Evolutionary conservation across 495 filamentous ascomycete species (phyloP), one percentile per base, ranked within the genome.

Genomic region (Aspergillus cristatus): DNA sequence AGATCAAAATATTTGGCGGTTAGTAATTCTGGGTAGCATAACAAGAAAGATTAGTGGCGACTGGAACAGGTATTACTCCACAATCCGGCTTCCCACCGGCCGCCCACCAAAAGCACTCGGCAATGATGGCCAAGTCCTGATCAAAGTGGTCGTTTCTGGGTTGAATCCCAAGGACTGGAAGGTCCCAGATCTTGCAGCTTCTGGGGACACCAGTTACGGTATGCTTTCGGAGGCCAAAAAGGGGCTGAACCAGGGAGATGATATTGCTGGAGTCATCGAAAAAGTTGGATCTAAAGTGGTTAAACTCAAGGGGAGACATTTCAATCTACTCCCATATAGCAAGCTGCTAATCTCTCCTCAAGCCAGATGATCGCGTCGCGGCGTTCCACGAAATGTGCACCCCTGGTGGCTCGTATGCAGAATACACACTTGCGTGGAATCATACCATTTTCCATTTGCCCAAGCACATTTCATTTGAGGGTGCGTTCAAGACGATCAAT

Each of bases 101-200:
- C n/a, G n/a, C n/a, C n/a, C n/a, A n/a, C n/a, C n/a, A n/a, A n/a
- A n/a, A n/a, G n/a, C n/a, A n/a, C n/a, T n/a, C n/a, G n/a, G n/a
- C n/a, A 38, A 40, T 4, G 40, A 35, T 3, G 11, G 25, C 42
- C 71, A 87, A 39, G 60, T 86, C 18, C 64, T 84, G 10, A 84
- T 79, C 46, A 73, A 74, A 40, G 77, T 84, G 26, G 55, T 80
- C 11, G 71, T 78, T 12, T 68, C 65, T 24, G 78, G 76, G 14
- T 75, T 70, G 14, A 86, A 86, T 50, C 83, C 82, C 3, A 86
- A 86, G 49, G 82, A 86, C 60, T 82, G 78, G 80, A 83, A 79
- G 48, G 34, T 55, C 12, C 58, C 60, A 3, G 46, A 57, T 33
- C 51, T 29, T 6, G n/a, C 5, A 7, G 30, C 18, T 46, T 50